These are phyloP conservation scores for Mycena sanguinolenta DNA, from an alignment of 768 basidiomycete species.

Conservation along the genomic window DNA sequence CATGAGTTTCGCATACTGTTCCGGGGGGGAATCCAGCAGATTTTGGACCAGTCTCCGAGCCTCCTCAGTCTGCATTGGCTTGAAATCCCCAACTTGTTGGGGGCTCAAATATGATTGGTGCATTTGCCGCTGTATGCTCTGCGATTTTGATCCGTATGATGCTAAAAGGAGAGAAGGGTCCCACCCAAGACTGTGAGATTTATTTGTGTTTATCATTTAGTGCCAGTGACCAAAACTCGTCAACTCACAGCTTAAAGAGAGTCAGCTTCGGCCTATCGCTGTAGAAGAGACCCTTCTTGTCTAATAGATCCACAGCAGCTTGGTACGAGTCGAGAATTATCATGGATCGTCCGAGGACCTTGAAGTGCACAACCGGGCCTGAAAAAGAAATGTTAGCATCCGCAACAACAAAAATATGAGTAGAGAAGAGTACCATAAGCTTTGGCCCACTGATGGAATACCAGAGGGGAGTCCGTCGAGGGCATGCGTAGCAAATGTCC, in stretches of 20 bases:
- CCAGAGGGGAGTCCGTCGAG: conserved; percentile 1
- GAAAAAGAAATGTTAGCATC: too few relatives aligned
- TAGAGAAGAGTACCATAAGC: too few relatives aligned
- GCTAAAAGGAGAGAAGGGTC: conserved; percentile 24
- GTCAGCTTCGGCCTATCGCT: conserved; percentile 37
- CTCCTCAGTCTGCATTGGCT: too few relatives aligned
- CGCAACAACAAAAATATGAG: too few relatives aligned
- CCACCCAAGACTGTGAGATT: conserved; percentile 35
- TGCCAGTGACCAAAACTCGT: not conserved
- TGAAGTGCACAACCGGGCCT: conserved; percentile 22
- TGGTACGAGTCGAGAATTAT: conserved; percentile 37
- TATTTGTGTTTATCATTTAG: not conserved
- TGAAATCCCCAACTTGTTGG: conserved; percentile 38
- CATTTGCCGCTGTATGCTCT: conserved; percentile 34
- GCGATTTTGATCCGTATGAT: too few relatives aligned
- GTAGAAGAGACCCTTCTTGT: conserved; percentile 45
- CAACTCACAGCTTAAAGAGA: conserved; percentile 37
- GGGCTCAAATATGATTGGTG: conserved; percentile 38
- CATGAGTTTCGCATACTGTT: not conserved
- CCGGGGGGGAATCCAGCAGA: not conserved
- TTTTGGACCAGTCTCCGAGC: conserved; percentile 38
- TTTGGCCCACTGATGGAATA: too few relatives aligned
- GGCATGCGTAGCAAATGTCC: conserved; percentile 21
- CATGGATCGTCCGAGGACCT: conserved; percentile 43
- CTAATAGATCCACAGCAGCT: conserved; percentile 44